A percentile compares a stretch with the other conserved stretches of the same genome.
These are phyloP conservation scores for peach (Prunus persica) DNA, from an alignment of 306 rosid species.

Conservation along the genomic window DNA sequence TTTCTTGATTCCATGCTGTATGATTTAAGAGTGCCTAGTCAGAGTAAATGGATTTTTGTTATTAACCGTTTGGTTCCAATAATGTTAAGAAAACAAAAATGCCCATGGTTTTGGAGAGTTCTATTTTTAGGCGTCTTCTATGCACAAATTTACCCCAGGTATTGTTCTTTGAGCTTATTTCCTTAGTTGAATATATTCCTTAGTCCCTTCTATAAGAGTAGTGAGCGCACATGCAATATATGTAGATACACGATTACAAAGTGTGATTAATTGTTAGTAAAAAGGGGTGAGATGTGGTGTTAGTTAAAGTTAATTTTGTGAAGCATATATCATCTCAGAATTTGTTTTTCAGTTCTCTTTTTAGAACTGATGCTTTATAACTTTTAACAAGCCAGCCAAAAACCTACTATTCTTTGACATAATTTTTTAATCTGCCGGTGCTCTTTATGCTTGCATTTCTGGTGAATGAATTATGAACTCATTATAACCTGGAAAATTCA, in stretches of 20 bases:
- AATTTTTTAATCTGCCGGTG: background rate
- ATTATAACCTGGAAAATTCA: background rate
- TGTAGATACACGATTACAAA: background rate
- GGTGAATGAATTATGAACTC: constrained; percentile 9
- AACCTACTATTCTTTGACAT: background rate
- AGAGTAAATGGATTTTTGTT: background rate
- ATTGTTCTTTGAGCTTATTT: background rate
- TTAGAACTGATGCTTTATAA: background rate
- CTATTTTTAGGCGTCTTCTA: background rate
- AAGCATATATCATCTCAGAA: background rate
- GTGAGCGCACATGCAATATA: background rate
- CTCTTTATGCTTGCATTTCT: background rate
- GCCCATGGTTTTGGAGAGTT: background rate
- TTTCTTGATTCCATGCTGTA: background rate
- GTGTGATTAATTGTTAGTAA: background rate
- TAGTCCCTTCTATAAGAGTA: background rate
- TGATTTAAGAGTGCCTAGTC: background rate
- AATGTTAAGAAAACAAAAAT: background rate
- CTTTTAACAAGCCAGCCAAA: constrained; percentile 9
- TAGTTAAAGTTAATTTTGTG: background rate
- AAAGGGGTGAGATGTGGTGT: background rate
- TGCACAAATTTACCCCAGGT: background rate
- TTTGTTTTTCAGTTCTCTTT: background rate
- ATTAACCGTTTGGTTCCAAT: background rate
- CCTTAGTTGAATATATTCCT: background rate